Evolutionary conservation across 139 green algal genomes (phyloP), one percentile per base, ranked within the genome.

Genomic region (Haematococcus lacustris): DNA sequence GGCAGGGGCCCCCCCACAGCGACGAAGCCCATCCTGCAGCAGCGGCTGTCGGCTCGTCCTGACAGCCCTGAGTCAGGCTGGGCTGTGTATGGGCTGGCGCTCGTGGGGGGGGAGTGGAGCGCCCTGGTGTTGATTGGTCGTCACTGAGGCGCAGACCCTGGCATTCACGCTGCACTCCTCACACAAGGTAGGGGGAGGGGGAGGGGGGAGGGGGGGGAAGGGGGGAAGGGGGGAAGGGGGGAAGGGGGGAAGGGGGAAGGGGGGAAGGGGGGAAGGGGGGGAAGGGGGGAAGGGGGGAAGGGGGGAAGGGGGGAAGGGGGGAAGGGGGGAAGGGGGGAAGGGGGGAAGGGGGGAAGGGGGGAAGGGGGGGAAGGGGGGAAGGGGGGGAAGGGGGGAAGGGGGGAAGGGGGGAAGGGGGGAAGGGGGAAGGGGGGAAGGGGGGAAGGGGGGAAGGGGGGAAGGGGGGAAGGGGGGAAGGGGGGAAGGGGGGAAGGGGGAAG

Each of bases 61-160:
- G 67, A 72, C 25, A 28, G n/a, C n/a, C n/a, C 43, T 17, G 67
- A 47, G 13, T 4, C 26, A 33, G 67, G 32, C 21, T 60, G 67
- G n/a, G 50, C 66, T 23, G 67, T 72, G 67, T 65, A 38, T 43
- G 67, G 67, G 28, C 47, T 72, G 67, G 67, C 47, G 32, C 43
- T 72, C 3, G 23, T 35, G 23, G 21, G 21, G 23, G 21, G 23
- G 47, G 13, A 13, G 53, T 26, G 9, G 53, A 26, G 33, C 21
- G 33, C 53, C 17, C 53, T 30, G 4, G 53, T 4, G 50, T 75
- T 94, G 40, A n/a, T 94, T 85, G 47, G 86, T 80, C 7, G 83
- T 91, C 37, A 88, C 87, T 0, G 85, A 90, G 82, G 81, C 78
- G 0, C 83, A 91, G 76, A 88, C 85, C 23, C 71, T 88, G 38